Evolutionary conservation across 2,329 filamentous ascomycete species (phyloP).

Genomic region (Raffaelea arxii): DNA sequence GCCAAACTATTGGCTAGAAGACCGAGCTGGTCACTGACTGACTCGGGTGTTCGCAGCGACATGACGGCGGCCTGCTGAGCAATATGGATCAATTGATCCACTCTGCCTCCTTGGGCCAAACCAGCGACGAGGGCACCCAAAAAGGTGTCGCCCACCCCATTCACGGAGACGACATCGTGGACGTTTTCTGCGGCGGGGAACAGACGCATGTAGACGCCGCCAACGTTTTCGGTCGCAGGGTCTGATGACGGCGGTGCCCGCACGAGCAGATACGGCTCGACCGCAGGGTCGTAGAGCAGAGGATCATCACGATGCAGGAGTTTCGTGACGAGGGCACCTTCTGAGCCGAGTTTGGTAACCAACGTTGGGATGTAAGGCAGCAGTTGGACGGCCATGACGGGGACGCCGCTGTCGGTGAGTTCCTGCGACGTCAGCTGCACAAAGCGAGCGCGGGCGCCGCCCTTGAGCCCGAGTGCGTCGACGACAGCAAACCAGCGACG

Average conservation of each 20-base stretch:
- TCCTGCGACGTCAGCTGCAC: constrained; percentile 53
- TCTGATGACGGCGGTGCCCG: constrained; percentile 35
- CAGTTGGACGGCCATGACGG: constrained; percentile 74
- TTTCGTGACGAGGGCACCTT: constrained; percentile 67
- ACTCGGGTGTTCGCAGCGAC: constrained; percentile 65
- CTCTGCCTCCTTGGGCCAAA: constrained; percentile 48
- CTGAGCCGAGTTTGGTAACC: constrained; percentile 69
- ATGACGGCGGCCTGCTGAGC: constrained; percentile 75
- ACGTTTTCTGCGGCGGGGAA: constrained; percentile 51
- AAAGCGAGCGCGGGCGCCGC: constrained; percentile 56
- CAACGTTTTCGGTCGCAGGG: constrained; percentile 30
- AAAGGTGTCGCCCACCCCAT: constrained; percentile 91
- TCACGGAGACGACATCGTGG: constrained; percentile 73
- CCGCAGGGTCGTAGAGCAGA: constrained; percentile 51
- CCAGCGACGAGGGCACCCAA: constrained; percentile 77
- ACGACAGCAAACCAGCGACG: constrained; percentile 68
- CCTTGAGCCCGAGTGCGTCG: constrained; percentile 61
- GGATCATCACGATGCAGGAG: constrained; percentile 60
- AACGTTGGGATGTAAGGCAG: constrained; percentile 82
- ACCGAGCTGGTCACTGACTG: constrained; percentile 39
- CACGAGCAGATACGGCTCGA: constrained; percentile 62
- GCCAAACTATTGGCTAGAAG: constrained; percentile 14
- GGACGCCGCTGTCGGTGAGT: constrained; percentile 71
- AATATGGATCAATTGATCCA: constrained; percentile 58
- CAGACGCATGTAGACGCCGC: constrained; percentile 73